phyloP scores from a whole-genome alignment of 2,329 filamentous ascomycete species.

The Ophioceras dolichostomum region DNA sequence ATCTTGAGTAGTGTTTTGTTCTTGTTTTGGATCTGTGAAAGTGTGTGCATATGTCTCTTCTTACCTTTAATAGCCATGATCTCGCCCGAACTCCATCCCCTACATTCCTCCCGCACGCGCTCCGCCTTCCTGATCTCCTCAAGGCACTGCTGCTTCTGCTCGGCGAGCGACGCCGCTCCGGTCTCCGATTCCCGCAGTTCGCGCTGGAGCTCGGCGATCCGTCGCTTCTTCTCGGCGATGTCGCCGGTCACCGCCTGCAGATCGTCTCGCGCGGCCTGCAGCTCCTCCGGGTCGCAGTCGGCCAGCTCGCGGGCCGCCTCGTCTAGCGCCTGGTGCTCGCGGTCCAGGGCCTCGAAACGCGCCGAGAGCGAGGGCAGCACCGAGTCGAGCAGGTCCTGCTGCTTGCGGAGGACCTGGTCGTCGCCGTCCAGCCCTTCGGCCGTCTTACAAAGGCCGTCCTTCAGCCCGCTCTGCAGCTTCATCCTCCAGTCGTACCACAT shows the following conservation, averaged over 20 bases:
- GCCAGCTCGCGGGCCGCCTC: conserved; percentile 62
- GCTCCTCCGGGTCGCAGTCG: conserved; percentile 68
- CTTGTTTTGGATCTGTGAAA: not conserved
- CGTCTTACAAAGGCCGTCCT: conserved; percentile 66
- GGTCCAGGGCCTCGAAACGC: conserved; percentile 47
- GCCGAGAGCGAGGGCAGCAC: conserved; percentile 54
- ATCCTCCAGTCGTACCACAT: conserved; percentile 99
- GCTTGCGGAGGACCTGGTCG: conserved; percentile 50
- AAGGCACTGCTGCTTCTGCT: conserved; percentile 56
- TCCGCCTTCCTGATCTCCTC: conserved; percentile 75
- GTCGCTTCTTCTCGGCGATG: conserved; percentile 54
- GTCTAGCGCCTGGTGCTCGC: conserved; percentile 56
- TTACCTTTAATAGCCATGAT: conserved; percentile 67
- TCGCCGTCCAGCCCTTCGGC: conserved; percentile 67
- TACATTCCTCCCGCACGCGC: conserved; percentile 71
- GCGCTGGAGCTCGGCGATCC: conserved; percentile 53
- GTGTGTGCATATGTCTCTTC: conserved; percentile 15
- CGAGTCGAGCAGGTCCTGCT: conserved; percentile 55
- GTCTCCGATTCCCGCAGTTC: conserved; percentile 57
- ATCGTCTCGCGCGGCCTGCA: conserved; percentile 59
- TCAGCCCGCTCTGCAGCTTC: conserved; percentile 71
- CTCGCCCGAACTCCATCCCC: conserved; percentile 78
- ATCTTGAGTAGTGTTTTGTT: not conserved
- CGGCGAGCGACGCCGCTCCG: conserved; percentile 47
- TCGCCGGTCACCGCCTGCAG: conserved; percentile 53